A percentile compares a stretch with the other conserved stretches of the same genome.
phyloP scores from a whole-genome alignment of 2,329 filamentous ascomycete species.

The Aureobasidium pullulans region DNA sequence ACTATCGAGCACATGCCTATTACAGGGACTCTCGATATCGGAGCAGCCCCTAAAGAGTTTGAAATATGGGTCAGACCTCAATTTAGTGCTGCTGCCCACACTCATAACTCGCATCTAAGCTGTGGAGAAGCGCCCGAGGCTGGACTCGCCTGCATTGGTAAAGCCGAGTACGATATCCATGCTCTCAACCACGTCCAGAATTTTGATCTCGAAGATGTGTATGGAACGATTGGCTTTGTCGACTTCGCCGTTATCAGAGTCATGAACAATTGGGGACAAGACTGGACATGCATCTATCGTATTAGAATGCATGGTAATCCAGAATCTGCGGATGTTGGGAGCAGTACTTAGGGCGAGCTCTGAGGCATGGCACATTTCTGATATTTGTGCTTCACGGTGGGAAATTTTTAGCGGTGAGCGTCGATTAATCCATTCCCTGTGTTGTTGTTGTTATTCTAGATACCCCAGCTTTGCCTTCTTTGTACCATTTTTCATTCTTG shows the following conservation, averaged over 20 bases:
- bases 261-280: constrained; percentile 35
- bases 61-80: constrained; percentile 37
- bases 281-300: constrained; percentile 41
- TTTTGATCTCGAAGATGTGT: constrained; percentile 29
- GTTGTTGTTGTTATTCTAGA: neutral
- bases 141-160: constrained; percentile 34
- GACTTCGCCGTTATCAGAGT: constrained; percentile 34
- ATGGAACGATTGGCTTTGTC: constrained; percentile 22
- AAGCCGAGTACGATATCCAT: constrained; percentile 35
- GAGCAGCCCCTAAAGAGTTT: constrained; percentile 34
- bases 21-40: constrained; percentile 32
- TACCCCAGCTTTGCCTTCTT: neutral
- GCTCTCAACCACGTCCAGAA: constrained; percentile 35
- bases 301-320: constrained; percentile 36
- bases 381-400: neutral
- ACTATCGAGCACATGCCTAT: constrained; percentile 41
- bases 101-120: neutral
- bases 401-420: neutral
- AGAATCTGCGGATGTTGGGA: neutral
- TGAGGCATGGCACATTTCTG: neutral
- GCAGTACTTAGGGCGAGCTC: neutral
- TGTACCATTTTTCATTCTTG: neutral
- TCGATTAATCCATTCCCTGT: neutral
- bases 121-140: constrained; percentile 16
- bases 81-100: constrained; percentile 17